Evolutionary conservation across 306 rosid genomes (phyloP), one percentile per base, ranked within the genome.

Genomic region (Sphenostylis stenocarpa): DNA sequence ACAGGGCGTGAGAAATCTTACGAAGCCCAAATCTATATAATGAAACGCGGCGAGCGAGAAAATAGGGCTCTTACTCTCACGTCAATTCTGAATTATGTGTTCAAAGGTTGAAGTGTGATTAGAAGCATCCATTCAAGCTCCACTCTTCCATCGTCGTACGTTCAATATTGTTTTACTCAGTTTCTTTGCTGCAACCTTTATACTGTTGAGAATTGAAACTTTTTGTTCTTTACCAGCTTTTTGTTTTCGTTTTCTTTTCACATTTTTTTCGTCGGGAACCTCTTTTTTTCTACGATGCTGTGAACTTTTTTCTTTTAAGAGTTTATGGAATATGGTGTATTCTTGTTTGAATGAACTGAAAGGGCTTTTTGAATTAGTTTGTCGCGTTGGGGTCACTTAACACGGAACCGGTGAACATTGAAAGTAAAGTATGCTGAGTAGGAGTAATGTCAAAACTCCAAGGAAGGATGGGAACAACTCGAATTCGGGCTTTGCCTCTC

Each of bases 401-500:
- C 47, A 13, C 51, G 71, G 39, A 77, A 43, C 26, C 55, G 64
- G 56, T 68, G 53, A 77, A 73, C 52, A 23, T 26, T 15, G 49
- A 61, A 60, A 44, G 19, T 24, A 60, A 53, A 73, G 24, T 15
- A 85, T 85, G 88, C 16, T 43, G 4, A 44, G 71, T 77, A 77
- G 56, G 53, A 52, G 28, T 45, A 67, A 34, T 60, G 34, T 48
- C 62, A 73, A 70, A 73, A 38, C 83, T 61, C 67, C 87, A 41
- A 77, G 73, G 78, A 85, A 81, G 60, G n/a, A 48, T 5, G 78
- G 62, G 21, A 45, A 68, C 53, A 77, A 73, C 44, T 55, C 82
- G 53, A 67, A 48, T 38, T 49, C 81, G 21, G 55, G 17, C 72
- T 2, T 24, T 17, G 36, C 49, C 41, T 67, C 80, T 58, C 12